These are phyloP conservation scores for Casuarina glauca DNA, from an alignment of 306 rosid genomes.

Conservation along the genomic window DNA sequence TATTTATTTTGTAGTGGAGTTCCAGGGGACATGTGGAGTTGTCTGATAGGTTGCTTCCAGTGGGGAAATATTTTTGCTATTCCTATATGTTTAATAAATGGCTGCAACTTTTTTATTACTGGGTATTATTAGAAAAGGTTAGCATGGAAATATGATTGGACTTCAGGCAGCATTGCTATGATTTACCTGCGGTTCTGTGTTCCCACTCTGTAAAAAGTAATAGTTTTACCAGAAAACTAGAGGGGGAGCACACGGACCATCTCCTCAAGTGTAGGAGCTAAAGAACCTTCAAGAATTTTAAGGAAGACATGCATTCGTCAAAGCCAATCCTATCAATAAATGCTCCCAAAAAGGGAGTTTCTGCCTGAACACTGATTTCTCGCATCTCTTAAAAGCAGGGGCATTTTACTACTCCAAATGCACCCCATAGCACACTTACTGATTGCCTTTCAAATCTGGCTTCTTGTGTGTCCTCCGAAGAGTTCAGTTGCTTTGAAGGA, in stretches of 20 bases:
- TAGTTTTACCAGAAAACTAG: neutral
- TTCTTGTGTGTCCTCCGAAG: neutral
- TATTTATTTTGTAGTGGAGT: too few species aligned
- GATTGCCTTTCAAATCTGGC: neutral
- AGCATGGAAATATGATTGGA: neutral
- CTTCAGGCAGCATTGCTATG: neutral
- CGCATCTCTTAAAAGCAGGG: neutral
- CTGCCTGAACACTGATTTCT: neutral
- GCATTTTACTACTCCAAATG: neutral
- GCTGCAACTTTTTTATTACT: neutral
- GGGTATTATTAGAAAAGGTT: neutral
- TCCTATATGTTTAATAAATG: neutral
- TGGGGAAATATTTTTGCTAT: neutral
- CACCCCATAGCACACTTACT: neutral
- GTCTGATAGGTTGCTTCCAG: neutral
- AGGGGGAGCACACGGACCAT: neutral
- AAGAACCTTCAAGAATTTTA: neutral
- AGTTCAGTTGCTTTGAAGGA: neutral
- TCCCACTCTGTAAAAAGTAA: neutral
- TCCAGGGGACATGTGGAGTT: too few species aligned
- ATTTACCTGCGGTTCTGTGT: too few species aligned
- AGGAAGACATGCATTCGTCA: neutral
- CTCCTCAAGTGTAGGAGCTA: neutral
- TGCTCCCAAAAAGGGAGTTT: neutral
- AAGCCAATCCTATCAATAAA: neutral